Percentiles rank a stretch among this genome's conserved stretches.
Conservation (phyloP, 768 basidiomycete genomes). For the Suillus decipiens region DNA sequence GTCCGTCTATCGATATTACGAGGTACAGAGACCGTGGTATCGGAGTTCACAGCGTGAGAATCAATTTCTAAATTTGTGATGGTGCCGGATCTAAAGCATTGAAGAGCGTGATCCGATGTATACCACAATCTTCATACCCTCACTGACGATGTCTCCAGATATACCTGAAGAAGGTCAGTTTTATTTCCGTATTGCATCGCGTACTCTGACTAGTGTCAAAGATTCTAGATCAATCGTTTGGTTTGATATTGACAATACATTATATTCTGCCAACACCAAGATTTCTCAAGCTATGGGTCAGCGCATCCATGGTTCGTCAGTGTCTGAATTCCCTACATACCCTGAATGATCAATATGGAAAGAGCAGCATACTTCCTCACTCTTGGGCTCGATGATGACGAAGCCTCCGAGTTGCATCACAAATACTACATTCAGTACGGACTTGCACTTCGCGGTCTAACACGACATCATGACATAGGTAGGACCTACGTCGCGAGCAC, state of each 20-base stretch:
- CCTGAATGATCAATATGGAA: slow-evolving; percentile 4
- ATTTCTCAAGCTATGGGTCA: slow-evolving; percentile 81
- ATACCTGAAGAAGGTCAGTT: slow-evolving; percentile 28
- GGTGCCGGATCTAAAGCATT: too few relatives aligned
- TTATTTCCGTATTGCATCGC: not conserved
- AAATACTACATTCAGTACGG: slow-evolving; percentile 82
- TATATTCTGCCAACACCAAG: slow-evolving; percentile 75
- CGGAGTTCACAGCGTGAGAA: slow-evolving; percentile 26
- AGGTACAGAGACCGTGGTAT: slow-evolving; percentile 4
- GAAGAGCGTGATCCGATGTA: not conserved
- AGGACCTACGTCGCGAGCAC: slow-evolving; percentile 2
- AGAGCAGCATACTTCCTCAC: slow-evolving; percentile 69
- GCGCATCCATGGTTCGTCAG: slow-evolving; percentile 66
- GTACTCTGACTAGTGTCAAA: slow-evolving; percentile 15
- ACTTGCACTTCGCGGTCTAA: slow-evolving; percentile 77
- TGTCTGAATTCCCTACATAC: not conserved
- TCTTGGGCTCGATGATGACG: slow-evolving; percentile 66
- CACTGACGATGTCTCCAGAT: slow-evolving; percentile 24
- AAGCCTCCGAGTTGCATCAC: slow-evolving; percentile 68
- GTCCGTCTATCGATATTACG: slow-evolving; percentile 19
- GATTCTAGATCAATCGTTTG: slow-evolving; percentile 69
- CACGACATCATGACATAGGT: slow-evolving; percentile 74
- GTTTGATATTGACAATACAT: slow-evolving; percentile 88
- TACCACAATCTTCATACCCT: slow-evolving; percentile 24
- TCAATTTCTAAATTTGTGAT: slow-evolving; percentile 18